Base-by-base conservation (phyloP, 2,329 filamentous ascomycete genomes). In the Xylariales sp. region DNA sequence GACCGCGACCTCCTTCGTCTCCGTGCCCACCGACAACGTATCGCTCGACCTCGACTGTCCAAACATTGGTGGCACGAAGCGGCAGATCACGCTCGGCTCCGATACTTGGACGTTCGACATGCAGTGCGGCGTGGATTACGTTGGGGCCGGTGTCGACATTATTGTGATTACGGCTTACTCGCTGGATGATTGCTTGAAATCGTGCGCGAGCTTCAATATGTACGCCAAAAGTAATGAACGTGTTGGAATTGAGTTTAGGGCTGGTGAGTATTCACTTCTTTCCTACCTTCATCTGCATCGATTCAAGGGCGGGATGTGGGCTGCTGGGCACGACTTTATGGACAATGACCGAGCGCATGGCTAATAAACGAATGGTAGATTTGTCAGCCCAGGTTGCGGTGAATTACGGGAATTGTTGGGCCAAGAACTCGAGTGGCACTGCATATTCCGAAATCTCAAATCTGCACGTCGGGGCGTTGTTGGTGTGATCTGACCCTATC, bases 11-110 rank as follows among this genome's bases (percentile, higher is more conserved):
- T 9, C 12, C 21, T 28, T 18, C 14, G 16, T 27, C 14, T n/a
- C 31, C 10, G 31, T 25, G 31, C 38, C 38, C 11, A 41, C 29
- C n/a, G 21, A 15, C 3, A 19, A 24, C 6, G 38, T 31, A 9
- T 15, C 20, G 22, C 38, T 41, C 29, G 11, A 18, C 15, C 38
- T 41, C 10, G 38, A 41, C 21, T 41, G 38, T 22, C 31, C 38
- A n/a, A 28, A 24, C 10, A 9, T 41, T n/a, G 2, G n/a, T 5
- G 4, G 16, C 10, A 27, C 14, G 15, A 15, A 24, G 5, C 15
- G 22, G 15, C 25, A 41, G 11, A 31, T 41, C 6, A 19, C 29
- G 14, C 11, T 41, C 8, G 22, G 31, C 38, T 7, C 14, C 14
- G n/a, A 41, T 18, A 24, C 31, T 8, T 24, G 29, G 29, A 35